Evolutionary conservation across 352 stramenopile species (phyloP), one percentile per base, ranked within the genome.

Genomic region (Pythium aristosporum): DNA sequence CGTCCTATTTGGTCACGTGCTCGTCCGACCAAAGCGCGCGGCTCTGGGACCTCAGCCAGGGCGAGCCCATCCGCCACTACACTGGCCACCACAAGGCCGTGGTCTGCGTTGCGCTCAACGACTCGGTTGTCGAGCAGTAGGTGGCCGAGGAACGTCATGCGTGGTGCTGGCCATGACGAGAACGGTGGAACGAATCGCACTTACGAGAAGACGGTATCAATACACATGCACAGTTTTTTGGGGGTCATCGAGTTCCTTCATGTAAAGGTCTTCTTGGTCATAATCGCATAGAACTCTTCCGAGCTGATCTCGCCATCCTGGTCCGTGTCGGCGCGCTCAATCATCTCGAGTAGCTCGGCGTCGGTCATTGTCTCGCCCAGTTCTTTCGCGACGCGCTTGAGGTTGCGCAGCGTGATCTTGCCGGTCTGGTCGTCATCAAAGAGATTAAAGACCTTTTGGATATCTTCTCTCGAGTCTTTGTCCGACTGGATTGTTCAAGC

Each of bases 281-380:
- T 99, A 72, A 99, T 99, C 51, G 89, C 76, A 57, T 98, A 94
- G 73, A 99, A 99, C 67, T 99, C 97, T 56, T 99, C 94, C 58
- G 96, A 81, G 63, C 95, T 98, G 73, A 99, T 98, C 80, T 98
- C 92, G 43, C 97, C 97, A 72, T 98, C 93, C 58, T 97, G 91
- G 74, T 98, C 92, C 0, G 87, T 70, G 72, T 99, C 92, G 1
- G 97, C 97, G 50, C 98, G 85, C 74, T 99, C 96, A 67, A 99
- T 99, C 97, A 99, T 99, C 78, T 99, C 96, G 53, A 99, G 88
- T 67, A 99, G 77, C 85, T 99, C 98, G 58, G 98, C 96, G 74
- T 99, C 95, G 23, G 96, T 98, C 89, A 99, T 99, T 66, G 93
- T 98, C 82, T 99, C 97, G 41, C 97, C 97, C n/a, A 99, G 80